Evolutionary conservation across 352 stramenopile genomes (phyloP).

Genomic region (Phytopythium litorale): DNA sequence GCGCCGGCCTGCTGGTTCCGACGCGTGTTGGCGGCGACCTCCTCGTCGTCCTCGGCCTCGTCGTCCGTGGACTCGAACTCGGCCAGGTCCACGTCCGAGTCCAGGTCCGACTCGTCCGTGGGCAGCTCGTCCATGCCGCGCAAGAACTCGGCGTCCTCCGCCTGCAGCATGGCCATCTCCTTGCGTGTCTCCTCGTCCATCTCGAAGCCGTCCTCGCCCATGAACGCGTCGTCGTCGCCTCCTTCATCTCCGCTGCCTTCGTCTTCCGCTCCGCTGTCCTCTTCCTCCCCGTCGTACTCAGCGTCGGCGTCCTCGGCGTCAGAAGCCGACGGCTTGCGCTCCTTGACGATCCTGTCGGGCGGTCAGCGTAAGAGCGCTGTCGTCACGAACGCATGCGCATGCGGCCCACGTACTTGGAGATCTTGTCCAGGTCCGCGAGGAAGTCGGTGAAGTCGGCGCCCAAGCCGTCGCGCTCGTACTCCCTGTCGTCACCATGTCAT

Average conservation of each 20-base stretch:
- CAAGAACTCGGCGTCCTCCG: constrained; percentile 81
- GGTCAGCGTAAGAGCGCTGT: not conserved
- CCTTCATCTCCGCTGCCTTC: constrained; percentile 1
- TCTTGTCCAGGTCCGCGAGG: constrained; percentile 61
- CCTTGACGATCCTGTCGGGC: constrained; percentile 55
- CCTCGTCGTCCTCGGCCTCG: constrained; percentile 30
- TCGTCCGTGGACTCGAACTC: constrained; percentile 68
- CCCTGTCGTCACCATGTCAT: constrained; percentile 26
- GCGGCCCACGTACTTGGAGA: constrained; percentile 46
- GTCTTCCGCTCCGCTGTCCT: constrained; percentile 18
- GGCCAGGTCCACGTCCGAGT: constrained; percentile 60
- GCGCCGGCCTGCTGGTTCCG: constrained; percentile 36
- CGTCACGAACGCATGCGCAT: not conserved
- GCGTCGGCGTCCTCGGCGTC: constrained; percentile 18
- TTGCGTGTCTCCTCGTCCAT: constrained; percentile 80
- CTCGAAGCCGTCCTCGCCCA: constrained; percentile 21
- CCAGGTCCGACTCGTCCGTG: constrained; percentile 75
- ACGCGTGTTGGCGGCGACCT: constrained; percentile 49
- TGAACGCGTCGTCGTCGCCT: constrained; percentile 18
- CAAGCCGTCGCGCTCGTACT: constrained; percentile 76
- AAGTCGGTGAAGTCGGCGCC: constrained; percentile 84
- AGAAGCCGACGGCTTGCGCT: constrained; percentile 16
- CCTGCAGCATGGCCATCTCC: constrained; percentile 71
- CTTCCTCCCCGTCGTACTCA: constrained; percentile 22
- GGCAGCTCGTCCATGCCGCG: constrained; percentile 81